Evolutionary conservation across 2,329 filamentous ascomycete species (phyloP), one percentile per base, ranked within the genome.

Genomic region (Penicillium vulpinum): DNA sequence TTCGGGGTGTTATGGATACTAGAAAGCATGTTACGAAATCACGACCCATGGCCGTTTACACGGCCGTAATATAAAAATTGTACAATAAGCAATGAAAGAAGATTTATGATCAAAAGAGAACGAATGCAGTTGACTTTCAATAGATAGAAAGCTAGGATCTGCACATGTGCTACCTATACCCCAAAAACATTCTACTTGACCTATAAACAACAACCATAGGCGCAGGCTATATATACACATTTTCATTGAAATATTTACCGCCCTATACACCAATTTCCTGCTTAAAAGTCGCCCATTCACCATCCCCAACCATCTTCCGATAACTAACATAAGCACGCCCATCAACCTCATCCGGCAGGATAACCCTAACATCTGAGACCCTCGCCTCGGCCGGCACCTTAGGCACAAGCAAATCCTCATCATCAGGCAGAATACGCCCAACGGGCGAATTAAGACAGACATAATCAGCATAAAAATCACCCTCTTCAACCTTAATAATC

Each of bases 21-120:
- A 35, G 46, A 46, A 45, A 41, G 29, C 28, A 62, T 53, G 18
- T 65, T 28, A 65, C 59, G 62, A 65, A 55, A 48, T 64, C 44
- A 62, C 35, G 62, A 63, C 54, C 52, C 16, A 24, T 36, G 29
- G 29, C 22, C 47, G 13, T 54, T 46, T 46, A 58, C 47, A 54
- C 15, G 28, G 51, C 39, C 35, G 39, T 21, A 33, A 52, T 36
- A 40, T 18, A 29, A 56, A 47, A 54, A 48, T 43, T 62, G 56
- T 62, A 61, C 51, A 58, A 62, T 57, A 61, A 29, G 15, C 35
- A 41, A 50, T 15, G 16, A 31, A 46, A 41, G 33, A 47, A 24
- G 15, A 39, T 38, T n/a, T 31, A 48, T 36, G 38, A 39, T 47
- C 24, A 26, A 46, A 36, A 50, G 44, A 35, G n/a, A 2, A n/a